A percentile compares a stretch with the other conserved stretches of the same genome.
Evolutionary conservation across 2,329 filamentous ascomycete genomes (phyloP).

Genomic region (Fusarium secorum): DNA sequence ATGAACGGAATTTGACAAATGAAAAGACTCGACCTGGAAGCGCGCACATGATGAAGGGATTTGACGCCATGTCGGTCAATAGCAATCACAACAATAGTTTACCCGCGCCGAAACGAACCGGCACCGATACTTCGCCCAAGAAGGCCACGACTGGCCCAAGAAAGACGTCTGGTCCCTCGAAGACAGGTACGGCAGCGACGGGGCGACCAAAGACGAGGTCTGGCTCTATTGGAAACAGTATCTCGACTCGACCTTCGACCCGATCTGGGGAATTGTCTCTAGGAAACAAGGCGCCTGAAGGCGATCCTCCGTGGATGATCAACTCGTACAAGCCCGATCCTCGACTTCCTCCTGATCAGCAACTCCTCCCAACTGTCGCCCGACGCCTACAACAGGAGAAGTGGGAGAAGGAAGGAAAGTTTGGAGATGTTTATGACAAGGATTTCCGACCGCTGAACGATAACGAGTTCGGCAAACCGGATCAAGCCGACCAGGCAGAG

Average conservation of each 20-base stretch:
- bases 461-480: constrained; percentile 59
- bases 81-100: constrained; percentile 22
- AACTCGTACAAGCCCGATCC: constrained; percentile 97
- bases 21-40: constrained; percentile 74
- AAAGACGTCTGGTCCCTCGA: constrained; percentile 56
- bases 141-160: constrained; percentile 53
- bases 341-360: constrained; percentile 90
- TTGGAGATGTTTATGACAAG: constrained; percentile 84
- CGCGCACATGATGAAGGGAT: constrained; percentile 63
- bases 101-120: constrained; percentile 51
- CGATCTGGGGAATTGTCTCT: constrained; percentile 64
- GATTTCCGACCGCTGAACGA: constrained; percentile 86
- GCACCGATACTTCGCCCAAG: constrained; percentile 62
- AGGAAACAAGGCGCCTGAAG: constrained; percentile 77
- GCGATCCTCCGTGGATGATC: constrained; percentile 94
- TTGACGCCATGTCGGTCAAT: constrained; percentile 32
- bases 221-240: constrained; percentile 57
- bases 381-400: constrained; percentile 91
- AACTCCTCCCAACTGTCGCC: constrained; percentile 93
- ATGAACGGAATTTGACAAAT: constrained; percentile 63
- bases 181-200: constrained; percentile 47
- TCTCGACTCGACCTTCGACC: constrained; percentile 66
- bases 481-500: constrained; percentile 55
- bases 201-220: constrained; percentile 70
- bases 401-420: constrained; percentile 91